These are phyloP conservation scores for Nidula niveotomentosa DNA, from an alignment of 1,284 basidiomycete genomes.

Conservation along the genomic window DNA sequence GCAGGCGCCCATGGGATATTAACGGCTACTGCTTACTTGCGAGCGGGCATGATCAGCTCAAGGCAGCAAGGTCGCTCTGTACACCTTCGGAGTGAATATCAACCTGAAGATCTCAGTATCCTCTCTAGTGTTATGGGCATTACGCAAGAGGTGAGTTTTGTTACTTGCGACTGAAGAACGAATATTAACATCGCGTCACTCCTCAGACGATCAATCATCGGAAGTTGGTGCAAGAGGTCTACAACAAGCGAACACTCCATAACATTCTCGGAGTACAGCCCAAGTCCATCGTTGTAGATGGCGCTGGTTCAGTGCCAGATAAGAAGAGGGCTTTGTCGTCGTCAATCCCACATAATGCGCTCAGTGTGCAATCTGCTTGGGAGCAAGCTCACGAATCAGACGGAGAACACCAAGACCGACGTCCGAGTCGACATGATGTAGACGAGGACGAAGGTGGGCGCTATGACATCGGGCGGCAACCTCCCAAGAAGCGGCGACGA, in stretches of 20 bases:
- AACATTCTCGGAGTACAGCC: conserved; percentile 54
- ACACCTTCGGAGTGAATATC: conserved; percentile 41
- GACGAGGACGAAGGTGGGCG: conserved; percentile 48
- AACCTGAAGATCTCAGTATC: conserved; percentile 76
- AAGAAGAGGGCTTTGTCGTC: conserved; percentile 8
- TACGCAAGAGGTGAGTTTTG: conserved; percentile 69
- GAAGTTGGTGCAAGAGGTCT: conserved; percentile 67
- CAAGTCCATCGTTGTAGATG: conserved; percentile 17
- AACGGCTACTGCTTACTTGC: conserved; percentile 61
- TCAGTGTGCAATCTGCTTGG: conserved; percentile 12
- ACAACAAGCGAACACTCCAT: conserved; percentile 63
- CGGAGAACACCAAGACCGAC: conserved; percentile 23
- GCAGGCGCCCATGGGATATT: conserved; percentile 88
- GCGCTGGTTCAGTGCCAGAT: conserved; percentile 5
- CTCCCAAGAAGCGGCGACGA: conserved; percentile 47
- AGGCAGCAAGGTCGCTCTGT: conserved; percentile 46
- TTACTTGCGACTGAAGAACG: not conserved
- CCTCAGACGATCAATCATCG: conserved; percentile 71
- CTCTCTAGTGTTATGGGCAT: conserved; percentile 81
- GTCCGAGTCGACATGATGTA: conserved; percentile 13
- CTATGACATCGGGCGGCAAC: conserved; percentile 48
- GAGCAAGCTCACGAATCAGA: conserved; percentile 11
- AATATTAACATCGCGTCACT: conserved; percentile 10
- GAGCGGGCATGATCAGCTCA: conserved; percentile 56
- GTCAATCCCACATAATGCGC: conserved; percentile 9